phyloP scores from a whole-genome alignment of 2,329 filamentous ascomycete genomes.

The Talaromyces sp. region DNA sequence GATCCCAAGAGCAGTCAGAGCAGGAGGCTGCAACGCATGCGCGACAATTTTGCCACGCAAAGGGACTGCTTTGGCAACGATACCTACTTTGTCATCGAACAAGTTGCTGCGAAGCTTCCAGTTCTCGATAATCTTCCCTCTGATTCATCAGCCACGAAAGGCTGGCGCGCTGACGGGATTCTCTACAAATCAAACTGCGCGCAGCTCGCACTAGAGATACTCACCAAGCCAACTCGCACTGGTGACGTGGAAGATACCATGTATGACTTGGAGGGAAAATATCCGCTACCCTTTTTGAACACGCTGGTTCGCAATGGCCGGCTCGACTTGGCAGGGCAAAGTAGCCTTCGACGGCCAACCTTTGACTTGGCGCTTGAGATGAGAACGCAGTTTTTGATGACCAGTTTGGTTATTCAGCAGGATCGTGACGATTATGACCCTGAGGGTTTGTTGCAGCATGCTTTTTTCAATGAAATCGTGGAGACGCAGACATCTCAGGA shows the following conservation, averaged over 20 bases:
- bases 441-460: slow-evolving; percentile 30
- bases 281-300: slow-evolving; percentile 32
- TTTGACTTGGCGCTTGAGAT: slow-evolving; percentile 50
- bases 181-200: slow-evolving; percentile 43
- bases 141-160: slow-evolving; percentile 6
- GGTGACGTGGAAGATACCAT: slow-evolving; percentile 19
- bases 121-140: slow-evolving; percentile 17
- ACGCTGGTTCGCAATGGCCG: slow-evolving; percentile 18
- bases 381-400: slow-evolving; percentile 52
- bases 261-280: slow-evolving; percentile 28
- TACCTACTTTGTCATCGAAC: slow-evolving; percentile 32
- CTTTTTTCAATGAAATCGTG: slow-evolving; percentile 36
- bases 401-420: slow-evolving; percentile 32
- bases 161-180: slow-evolving; percentile 33
- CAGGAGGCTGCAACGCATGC: slow-evolving; percentile 22
- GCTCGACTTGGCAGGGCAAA: slow-evolving; percentile 29
- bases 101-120: slow-evolving; percentile 27
- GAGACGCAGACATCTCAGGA: slow-evolving; percentile 16
- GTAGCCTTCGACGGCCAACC: slow-evolving; percentile 36
- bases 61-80: slow-evolving; percentile 23
- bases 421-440: slow-evolving; percentile 34
- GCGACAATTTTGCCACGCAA: slow-evolving; percentile 21
- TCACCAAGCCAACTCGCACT: slow-evolving; percentile 25
- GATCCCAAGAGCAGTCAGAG: slow-evolving; percentile 24
- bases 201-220: slow-evolving; percentile 35